A percentile compares a stretch with the other conserved stretches of the same genome.
phyloP scores from a whole-genome alignment of 345 rosid genomes.

The Bruguiera gymnorhiza region DNA sequence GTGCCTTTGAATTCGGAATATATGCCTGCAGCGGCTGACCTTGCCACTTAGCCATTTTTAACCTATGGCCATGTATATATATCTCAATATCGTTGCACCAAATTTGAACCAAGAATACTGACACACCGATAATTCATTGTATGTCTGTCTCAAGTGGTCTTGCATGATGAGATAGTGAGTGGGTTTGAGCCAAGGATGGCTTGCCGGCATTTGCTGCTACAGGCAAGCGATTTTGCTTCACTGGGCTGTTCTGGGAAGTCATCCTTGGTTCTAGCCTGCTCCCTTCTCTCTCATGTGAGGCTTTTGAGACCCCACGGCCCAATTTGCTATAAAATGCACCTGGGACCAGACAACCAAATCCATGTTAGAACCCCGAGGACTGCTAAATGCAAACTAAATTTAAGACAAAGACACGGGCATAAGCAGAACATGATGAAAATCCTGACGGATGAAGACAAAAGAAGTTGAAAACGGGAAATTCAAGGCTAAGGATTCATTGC shows the following conservation, averaged over 20 bases:
- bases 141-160: conserved; percentile 12
- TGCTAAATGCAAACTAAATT: too few relatives aligned
- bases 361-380: too few relatives aligned
- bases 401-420: too few relatives aligned
- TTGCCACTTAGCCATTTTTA: background rate
- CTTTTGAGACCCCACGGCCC: background rate
- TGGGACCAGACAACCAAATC: too few relatives aligned
- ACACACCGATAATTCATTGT: background rate
- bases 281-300: conserved; percentile 20
- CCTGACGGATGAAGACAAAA: too few relatives aligned
- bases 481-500: too few relatives aligned
- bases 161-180: conserved; percentile 31
- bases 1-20: background rate
- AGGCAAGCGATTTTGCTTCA: background rate
- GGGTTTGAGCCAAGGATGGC: conserved; percentile 47
- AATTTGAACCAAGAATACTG: background rate
- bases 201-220: conserved; percentile 30
- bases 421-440: too few relatives aligned
- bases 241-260: background rate
- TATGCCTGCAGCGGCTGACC: background rate
- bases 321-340: background rate
- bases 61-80: background rate
- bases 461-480: too few relatives aligned
- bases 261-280: conserved; percentile 15
- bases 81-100: background rate